These are phyloP conservation scores for Polytolypa hystricis DNA, from an alignment of 2,329 filamentous ascomycete genomes.

Conservation along the genomic window DNA sequence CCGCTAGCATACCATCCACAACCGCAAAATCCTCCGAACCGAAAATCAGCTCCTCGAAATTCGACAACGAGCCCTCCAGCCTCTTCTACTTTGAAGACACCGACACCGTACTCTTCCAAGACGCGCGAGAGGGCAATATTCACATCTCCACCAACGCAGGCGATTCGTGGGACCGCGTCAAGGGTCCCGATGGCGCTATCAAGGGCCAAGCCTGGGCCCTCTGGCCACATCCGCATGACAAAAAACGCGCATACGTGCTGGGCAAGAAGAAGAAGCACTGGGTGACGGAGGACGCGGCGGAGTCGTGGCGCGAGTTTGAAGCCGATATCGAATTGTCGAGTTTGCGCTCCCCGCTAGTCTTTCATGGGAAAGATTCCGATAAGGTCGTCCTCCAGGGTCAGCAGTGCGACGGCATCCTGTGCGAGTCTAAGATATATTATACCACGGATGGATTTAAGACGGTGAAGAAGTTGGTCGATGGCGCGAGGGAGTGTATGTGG, in stretches of 20 bases:
- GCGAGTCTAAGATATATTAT: slow-evolving; percentile 55
- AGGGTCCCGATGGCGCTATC: slow-evolving; percentile 48
- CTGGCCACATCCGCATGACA: slow-evolving; percentile 66
- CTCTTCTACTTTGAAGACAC: slow-evolving; percentile 89
- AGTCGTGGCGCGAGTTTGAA: slow-evolving; percentile 67
- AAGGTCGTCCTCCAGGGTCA: slow-evolving; percentile 77
- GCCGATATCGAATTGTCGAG: slow-evolving; percentile 35
- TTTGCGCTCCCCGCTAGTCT: slow-evolving; percentile 47
- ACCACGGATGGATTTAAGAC: slow-evolving; percentile 77
- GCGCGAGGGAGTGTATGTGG: slow-evolving; percentile 74
- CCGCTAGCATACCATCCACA: slow-evolving; percentile 15
- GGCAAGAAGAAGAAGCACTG: slow-evolving; percentile 62
- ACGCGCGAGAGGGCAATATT: slow-evolving; percentile 51
- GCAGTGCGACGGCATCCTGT: slow-evolving; percentile 54
- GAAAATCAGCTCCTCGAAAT: slow-evolving; percentile 51
- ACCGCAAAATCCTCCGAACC: slow-evolving; percentile 48
- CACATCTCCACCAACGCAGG: slow-evolving; percentile 76
- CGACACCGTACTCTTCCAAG: slow-evolving; percentile 66
- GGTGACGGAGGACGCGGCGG: slow-evolving; percentile 70
- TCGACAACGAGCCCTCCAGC: slow-evolving; percentile 55
- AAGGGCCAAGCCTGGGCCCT: slow-evolving; percentile 44
- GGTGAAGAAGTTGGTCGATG: slow-evolving; percentile 52
- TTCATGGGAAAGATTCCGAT: slow-evolving; percentile 73
- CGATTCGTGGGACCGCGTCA: slow-evolving; percentile 58
- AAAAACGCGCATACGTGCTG: slow-evolving; percentile 67